These are phyloP conservation scores for Prototheca cutis DNA, from an alignment of 163 green algal species.

Conservation along the genomic window DNA sequence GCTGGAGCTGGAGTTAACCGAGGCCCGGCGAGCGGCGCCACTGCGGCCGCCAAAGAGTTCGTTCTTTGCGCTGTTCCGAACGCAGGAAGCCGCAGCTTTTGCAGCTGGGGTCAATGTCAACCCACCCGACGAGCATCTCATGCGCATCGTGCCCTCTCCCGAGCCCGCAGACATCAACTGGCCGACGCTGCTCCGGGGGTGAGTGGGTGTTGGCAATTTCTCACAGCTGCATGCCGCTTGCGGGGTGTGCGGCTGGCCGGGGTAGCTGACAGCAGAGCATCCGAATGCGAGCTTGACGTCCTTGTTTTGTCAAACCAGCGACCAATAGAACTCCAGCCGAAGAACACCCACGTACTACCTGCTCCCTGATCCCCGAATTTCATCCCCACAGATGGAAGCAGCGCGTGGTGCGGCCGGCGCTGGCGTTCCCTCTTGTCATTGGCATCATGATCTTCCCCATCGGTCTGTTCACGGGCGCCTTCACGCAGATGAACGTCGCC, in stretches of 20 bases:
- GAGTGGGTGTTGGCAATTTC: neutral
- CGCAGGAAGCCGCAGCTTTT: conserved; percentile 23
- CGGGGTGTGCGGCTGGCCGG: too few relatives aligned
- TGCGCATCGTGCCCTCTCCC: conserved; percentile 18
- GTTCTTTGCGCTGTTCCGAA: conserved; percentile 31
- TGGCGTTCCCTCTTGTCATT: conserved; percentile 55
- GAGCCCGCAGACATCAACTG: conserved; percentile 31
- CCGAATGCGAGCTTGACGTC: too few relatives aligned
- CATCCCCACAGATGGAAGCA: conserved; percentile 12
- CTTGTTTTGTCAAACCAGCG: too few relatives aligned
- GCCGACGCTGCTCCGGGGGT: conserved; percentile 12
- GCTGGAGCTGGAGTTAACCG: neutral
- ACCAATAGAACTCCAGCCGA: too few relatives aligned
- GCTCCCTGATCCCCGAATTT: too few relatives aligned
- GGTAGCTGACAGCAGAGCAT: too few relatives aligned
- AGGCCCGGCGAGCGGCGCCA: neutral
- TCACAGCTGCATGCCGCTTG: too few relatives aligned
- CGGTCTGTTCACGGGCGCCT: conserved; percentile 11
- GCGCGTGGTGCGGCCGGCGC: conserved; percentile 10
- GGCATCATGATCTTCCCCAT: conserved; percentile 24
- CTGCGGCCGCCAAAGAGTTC: conserved; percentile 11
- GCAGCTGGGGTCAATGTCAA: conserved; percentile 29
- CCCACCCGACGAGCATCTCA: conserved; percentile 23
- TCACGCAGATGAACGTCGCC: conserved; percentile 9
- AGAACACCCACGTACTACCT: too few relatives aligned